phyloP scores from a whole-genome alignment of 2,329 filamentous ascomycete genomes.

The Kalmusia sp. region DNA sequence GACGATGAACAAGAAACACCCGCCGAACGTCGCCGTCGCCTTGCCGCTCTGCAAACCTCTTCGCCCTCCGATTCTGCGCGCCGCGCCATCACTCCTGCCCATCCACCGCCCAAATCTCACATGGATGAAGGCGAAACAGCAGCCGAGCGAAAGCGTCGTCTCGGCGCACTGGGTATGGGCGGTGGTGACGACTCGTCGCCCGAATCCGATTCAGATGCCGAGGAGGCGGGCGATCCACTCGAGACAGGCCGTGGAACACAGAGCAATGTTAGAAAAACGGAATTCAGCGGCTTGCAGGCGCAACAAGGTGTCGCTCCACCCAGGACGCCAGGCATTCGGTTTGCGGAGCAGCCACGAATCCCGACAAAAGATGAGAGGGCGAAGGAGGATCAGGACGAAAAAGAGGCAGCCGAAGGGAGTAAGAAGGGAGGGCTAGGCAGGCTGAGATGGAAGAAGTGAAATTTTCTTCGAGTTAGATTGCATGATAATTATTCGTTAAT shows the following conservation, averaged over 20 bases:
- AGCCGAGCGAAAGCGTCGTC: slow-evolving; percentile 74
- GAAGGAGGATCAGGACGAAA: slow-evolving; percentile 30
- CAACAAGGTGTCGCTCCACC: slow-evolving; percentile 1
- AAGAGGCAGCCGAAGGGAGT: slow-evolving; percentile 12
- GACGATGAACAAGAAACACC: slow-evolving; percentile 43
- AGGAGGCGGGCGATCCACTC: slow-evolving; percentile 43
- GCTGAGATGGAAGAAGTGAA: slow-evolving; percentile 13
- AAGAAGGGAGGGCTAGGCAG: slow-evolving; percentile 2
- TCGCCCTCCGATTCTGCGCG: slow-evolving; percentile 17
- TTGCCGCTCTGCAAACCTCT: slow-evolving; percentile 21
- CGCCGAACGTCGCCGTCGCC: slow-evolving; percentile 23
- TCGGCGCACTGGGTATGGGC: slow-evolving; percentile 73
- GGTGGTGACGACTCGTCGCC: slow-evolving; percentile 27
- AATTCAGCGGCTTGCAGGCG: background rate
- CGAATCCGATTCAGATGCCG: slow-evolving; percentile 41
- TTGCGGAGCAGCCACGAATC: slow-evolving; percentile 59
- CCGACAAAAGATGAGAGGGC: slow-evolving; percentile 44
- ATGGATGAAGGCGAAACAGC: slow-evolving; percentile 69
- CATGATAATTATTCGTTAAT: background rate
- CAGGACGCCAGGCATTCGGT: slow-evolving; percentile 64
- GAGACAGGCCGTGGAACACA: slow-evolving; percentile 44
- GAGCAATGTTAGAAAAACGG: background rate
- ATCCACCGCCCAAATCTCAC: slow-evolving; percentile 23
- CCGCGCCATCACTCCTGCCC: slow-evolving; percentile 17
- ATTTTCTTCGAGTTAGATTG: background rate